Percentiles rank a stretch among this genome's conserved stretches.
These are phyloP conservation scores for Amanita pallidorosea DNA, from an alignment of 768 basidiomycete genomes.

Conservation along the genomic window DNA sequence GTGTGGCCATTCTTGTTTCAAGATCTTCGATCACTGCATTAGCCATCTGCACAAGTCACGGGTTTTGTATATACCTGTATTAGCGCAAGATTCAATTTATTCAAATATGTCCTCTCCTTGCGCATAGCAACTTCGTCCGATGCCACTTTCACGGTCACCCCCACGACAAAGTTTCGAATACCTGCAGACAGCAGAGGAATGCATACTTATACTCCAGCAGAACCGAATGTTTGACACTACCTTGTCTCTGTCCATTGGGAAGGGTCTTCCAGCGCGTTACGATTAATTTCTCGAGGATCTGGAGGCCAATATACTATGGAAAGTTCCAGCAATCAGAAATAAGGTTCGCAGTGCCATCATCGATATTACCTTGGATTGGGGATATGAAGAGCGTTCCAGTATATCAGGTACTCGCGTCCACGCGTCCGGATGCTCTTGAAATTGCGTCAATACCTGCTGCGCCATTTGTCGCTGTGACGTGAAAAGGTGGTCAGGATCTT, in stretches of 20 bases:
- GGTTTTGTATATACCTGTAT: conserved; percentile 57
- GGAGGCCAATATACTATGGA: conserved; percentile 84
- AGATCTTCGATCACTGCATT: conserved; percentile 48
- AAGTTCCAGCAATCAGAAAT: conserved; percentile 9
- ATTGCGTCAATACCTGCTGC: conserved; percentile 88
- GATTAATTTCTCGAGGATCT: conserved; percentile 94
- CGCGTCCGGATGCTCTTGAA: conserved; percentile 92
- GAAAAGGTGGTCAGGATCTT: conserved; percentile 17
- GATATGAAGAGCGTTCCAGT: conserved; percentile 72
- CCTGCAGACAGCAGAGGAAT: conserved; percentile 31
- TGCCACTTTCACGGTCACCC: conserved; percentile 84
- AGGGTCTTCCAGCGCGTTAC: conserved; percentile 92
- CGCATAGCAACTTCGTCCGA: conserved; percentile 84
- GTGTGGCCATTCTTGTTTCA: conserved; percentile 99
- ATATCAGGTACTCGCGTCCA: conserved; percentile 97
- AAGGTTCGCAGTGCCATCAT: conserved; percentile 1
- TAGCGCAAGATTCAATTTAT: conserved; percentile 93
- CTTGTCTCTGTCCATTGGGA: conserved; percentile 88
- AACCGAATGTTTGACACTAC: conserved; percentile 23
- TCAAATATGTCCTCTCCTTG: conserved; percentile 89
- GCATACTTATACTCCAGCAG: background rate
- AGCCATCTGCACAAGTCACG: background rate
- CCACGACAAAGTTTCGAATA: conserved; percentile 94
- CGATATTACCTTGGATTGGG: conserved; percentile 67
- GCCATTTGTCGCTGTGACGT: conserved; percentile 79